These are phyloP conservation scores for Nakazawaea ernobii DNA, from an alignment of 805 yeast species.

Conservation along the genomic window DNA sequence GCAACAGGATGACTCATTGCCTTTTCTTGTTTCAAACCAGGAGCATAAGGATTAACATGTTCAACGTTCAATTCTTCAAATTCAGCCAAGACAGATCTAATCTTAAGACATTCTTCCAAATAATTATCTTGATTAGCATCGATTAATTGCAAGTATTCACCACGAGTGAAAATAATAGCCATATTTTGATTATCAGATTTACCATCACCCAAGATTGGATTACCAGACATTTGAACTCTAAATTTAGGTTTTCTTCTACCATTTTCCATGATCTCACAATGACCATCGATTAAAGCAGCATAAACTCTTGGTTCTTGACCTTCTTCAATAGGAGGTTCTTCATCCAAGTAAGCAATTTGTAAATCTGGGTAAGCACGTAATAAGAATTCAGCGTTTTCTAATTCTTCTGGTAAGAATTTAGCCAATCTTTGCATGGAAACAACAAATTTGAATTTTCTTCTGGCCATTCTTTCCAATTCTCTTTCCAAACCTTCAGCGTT, in stretches of 20 bases:
- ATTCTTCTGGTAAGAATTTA: conserved; percentile 65
- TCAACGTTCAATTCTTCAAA: conserved; percentile 74
- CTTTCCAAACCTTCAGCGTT: conserved; percentile 94
- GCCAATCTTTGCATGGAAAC: conserved; percentile 85
- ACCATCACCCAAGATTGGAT: conserved; percentile 85
- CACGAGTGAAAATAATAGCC: conserved; percentile 72
- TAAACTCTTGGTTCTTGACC: conserved; percentile 69
- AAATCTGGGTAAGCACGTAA: conserved; percentile 80
- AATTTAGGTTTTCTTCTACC: conserved; percentile 75
- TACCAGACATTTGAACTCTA: conserved; percentile 74
- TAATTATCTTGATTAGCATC: conserved; percentile 88
- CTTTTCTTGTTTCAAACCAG: conserved; percentile 54
- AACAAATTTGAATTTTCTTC: conserved; percentile 74
- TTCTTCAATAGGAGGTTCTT: conserved; percentile 73
- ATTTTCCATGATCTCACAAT: conserved; percentile 63
- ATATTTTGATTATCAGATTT: conserved; percentile 85
- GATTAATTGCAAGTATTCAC: conserved; percentile 78
- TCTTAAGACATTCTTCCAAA: conserved; percentile 78
- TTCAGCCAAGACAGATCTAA: conserved; percentile 76
- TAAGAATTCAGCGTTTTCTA: conserved; percentile 75
- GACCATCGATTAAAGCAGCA: conserved; percentile 78
- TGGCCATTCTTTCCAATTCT: conserved; percentile 87
- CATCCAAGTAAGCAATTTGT: conserved; percentile 90
- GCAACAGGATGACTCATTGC: conserved; percentile 63
- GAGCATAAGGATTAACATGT: conserved; percentile 79